Conservation (phyloP, 2,329 filamentous ascomycete genomes). For the Penicillium sp. region DNA sequence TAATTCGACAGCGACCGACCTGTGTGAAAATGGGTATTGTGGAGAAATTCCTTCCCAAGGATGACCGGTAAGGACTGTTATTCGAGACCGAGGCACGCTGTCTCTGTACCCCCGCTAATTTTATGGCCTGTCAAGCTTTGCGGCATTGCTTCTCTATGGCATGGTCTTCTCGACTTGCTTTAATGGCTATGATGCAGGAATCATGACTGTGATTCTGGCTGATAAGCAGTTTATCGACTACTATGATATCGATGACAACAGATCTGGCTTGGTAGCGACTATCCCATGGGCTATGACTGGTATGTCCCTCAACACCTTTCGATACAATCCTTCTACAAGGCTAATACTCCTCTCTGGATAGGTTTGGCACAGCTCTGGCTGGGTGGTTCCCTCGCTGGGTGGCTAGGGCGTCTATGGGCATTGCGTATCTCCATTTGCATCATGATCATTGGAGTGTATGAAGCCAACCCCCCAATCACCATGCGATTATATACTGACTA, state of each 20-base stretch:
- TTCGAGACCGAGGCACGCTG: too few relatives aligned
- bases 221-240: slow-evolving; percentile 49
- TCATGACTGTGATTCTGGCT: slow-evolving; percentile 51
- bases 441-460: slow-evolving; percentile 46
- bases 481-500: too few relatives aligned
- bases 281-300: slow-evolving; percentile 50
- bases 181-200: slow-evolving; percentile 49
- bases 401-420: slow-evolving; percentile 46
- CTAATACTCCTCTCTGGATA: slow-evolving; percentile 13
- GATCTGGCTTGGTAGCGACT: slow-evolving; percentile 45
- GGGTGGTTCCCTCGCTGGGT: slow-evolving; percentile 43
- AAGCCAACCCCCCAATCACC: too few relatives aligned
- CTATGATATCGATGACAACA: slow-evolving; percentile 42
- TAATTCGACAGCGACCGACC: too few relatives aligned
- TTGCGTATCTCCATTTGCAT: slow-evolving; percentile 44
- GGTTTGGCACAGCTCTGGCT: slow-evolving; percentile 46
- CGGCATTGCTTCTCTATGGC: slow-evolving; percentile 40
- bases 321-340: too few relatives aligned
- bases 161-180: slow-evolving; percentile 49
- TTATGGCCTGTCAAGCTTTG: slow-evolving; percentile 23
- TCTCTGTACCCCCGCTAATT: background rate
- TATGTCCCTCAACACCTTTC: slow-evolving; percentile 14
- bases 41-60: slow-evolving; percentile 42
- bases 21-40: slow-evolving; percentile 22
- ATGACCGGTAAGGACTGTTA: slow-evolving; percentile 36